Evolutionary conservation across 495 filamentous ascomycete species (phyloP), one percentile per base, ranked within the genome.

Genomic region (Trichoderma gamsii): DNA sequence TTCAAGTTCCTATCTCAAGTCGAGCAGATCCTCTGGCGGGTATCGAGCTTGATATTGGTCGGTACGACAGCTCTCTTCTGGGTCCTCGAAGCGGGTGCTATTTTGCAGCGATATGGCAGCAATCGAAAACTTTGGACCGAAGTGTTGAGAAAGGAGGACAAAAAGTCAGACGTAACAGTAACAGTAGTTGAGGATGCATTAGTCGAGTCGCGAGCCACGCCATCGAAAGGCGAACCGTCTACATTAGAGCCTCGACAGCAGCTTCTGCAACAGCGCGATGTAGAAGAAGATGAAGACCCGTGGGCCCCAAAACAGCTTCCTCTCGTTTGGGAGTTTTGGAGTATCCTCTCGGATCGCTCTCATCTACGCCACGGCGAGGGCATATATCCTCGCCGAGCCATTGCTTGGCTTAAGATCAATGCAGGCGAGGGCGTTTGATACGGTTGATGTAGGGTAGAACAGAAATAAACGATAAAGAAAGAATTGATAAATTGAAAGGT

Each of bases 371-470:
- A n/a, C 21, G 18, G 49, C 49, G 21, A 52, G 49, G 49, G 18
- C 21, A 2, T 52, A 52, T 23, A 52, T 52, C 49, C 49, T 52
- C n/a, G 49, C n/a, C n/a, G 49, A 52, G 49, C 49, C 49, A 9
- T 9, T 52, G 16, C 18, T 23, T 23, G 49, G 49, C 18, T n/a
- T 52, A n/a, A n/a, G 49, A 52, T 52, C 49, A n/a, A 52, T 52
- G 49, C 49, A 52, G 49, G 49, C 18, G 49, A n/a, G 49, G 7
- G 18, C 49, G 4, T 52, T n/a, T 9, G 7, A 52, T 1, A 52
- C 49, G 49, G 49, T 52, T 23, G 6, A 52, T n/a, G 49, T 52
- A n/a, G 49, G 49, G 49, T 52, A 52, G 43, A 46, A 46, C 18
- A 1, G 4, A 1, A 1, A 29, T 29, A 29, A 29, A n/a, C n/a